phyloP scores from a whole-genome alignment of 2,329 filamentous ascomycete species.

The Venturia pyrina region DNA sequence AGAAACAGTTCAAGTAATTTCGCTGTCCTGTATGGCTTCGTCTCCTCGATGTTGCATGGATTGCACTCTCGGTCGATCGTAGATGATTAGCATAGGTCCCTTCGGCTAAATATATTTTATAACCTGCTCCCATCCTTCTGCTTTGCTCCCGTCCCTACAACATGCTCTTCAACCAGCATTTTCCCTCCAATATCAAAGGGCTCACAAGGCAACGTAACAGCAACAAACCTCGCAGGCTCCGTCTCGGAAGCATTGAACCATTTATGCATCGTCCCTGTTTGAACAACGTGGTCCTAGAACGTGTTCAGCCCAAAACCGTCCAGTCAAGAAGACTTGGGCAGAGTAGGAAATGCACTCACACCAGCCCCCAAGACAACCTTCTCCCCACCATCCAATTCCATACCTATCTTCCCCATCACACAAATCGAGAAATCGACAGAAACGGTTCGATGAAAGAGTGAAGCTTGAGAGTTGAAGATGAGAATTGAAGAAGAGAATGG shows the following conservation, averaged over 20 bases:
- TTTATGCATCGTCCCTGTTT: constrained; percentile 20
- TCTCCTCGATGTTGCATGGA: too few relatives aligned
- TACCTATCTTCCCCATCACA: constrained; percentile 16
- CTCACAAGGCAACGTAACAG: too few relatives aligned
- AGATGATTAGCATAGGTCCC: too few relatives aligned
- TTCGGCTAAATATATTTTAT: too few relatives aligned
- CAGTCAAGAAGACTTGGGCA: neutral
- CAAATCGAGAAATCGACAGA: constrained; percentile 18
- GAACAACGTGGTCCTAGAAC: constrained; percentile 17
- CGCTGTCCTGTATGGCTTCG: too few relatives aligned
- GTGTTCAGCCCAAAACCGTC: neutral
- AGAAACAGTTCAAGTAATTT: too few relatives aligned
- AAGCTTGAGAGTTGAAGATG: too few relatives aligned
- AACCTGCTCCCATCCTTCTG: constrained; percentile 11
- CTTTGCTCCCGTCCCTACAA: constrained; percentile 12
- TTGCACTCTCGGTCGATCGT: too few relatives aligned
- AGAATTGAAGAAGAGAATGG: too few relatives aligned
- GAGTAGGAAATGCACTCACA: constrained; percentile 7
- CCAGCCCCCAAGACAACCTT: constrained; percentile 15
- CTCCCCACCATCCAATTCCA: constrained; percentile 18
- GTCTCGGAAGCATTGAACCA: constrained; percentile 17
- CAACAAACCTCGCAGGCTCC: constrained; percentile 15
- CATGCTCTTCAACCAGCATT: constrained; percentile 17
- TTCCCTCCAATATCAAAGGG: constrained; percentile 19
- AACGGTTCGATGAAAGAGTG: constrained; percentile 16